Base-by-base conservation (phyloP, 108 stramenopile species). In the Pseudonitzschia multistriata region DNA sequence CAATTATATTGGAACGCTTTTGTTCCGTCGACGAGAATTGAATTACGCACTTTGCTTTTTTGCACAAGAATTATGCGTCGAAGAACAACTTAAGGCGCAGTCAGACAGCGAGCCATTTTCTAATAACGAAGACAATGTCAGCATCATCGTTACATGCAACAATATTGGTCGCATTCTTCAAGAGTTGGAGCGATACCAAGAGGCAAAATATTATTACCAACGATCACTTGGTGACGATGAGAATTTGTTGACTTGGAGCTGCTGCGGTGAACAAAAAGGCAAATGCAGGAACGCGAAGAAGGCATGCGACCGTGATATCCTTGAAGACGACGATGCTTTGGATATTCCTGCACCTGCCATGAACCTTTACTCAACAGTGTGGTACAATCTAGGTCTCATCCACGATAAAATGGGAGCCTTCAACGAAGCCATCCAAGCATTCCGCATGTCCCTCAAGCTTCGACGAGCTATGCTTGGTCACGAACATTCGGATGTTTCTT, bases 311-410 rank as follows among this genome's bases (percentile, higher is more conserved):
- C n/a, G 22, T 45, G 27, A 47, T 47, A 64, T 52, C 8, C 1
- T 52, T 8, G 63, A 45, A 4, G 40, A 42, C 40, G 63, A 64
- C 0, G 24, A 45, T 25, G 21, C 17, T 64, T 40, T 17, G 5
- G 21, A 59, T 14, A 48, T 74, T 21, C 65, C 73, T 1, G 14
- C 67, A 7, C 76, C 74, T 11, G 56, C 71, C 40, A 64, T 75
- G 55, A 83, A 83, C 48, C 54, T 83, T 17, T 83, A 74, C 54
- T 73, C 75, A 33, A 83, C 83, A 2, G 79, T 83, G 3, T 83
- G 78, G 74, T 83, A 83, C 74, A 83, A 83, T 65, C 69, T 83
- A 10, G 83, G 83, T 22, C 55, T 83, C 25, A 83, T 83, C 40
- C 74, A 79, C 35, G 83, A 79, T 57, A 74, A 72, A 67, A 75